phyloP scores from a whole-genome alignment of 2,329 filamentous ascomycete genomes.

The Hansfordia pulvinata region DNA sequence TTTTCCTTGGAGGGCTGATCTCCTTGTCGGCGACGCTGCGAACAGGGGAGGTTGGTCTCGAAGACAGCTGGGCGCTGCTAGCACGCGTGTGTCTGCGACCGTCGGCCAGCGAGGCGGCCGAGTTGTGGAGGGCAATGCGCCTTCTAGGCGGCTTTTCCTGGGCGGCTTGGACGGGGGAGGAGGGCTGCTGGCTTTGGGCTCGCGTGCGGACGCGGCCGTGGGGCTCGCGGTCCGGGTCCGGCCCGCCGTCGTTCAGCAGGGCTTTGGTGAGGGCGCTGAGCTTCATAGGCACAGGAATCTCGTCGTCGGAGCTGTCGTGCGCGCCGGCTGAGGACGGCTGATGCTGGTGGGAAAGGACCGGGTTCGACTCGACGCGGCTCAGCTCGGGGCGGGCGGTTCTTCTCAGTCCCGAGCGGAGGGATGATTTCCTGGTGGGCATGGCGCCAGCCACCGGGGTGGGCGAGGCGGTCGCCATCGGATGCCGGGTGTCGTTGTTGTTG shows the following conservation, averaged over 20 bases:
- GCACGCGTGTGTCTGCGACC: conserved; percentile 32
- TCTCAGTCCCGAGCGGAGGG: conserved; percentile 39
- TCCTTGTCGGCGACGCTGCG: conserved; percentile 27
- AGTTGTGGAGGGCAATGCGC: conserved; percentile 33
- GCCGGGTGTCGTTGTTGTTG: too few relatives aligned
- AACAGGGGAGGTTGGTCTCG: conserved; percentile 27
- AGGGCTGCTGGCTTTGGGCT: conserved; percentile 25
- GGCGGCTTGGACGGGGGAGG: conserved; percentile 21
- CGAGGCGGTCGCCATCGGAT: conserved; percentile 15
- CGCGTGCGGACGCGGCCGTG: conserved; percentile 25
- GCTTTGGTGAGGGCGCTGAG: conserved; percentile 88
- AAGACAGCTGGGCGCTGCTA: conserved; percentile 29
- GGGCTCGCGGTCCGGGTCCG: conserved; percentile 30
- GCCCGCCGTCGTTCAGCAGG: conserved; percentile 52
- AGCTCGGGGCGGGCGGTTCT: conserved; percentile 32
- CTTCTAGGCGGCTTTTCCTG: conserved; percentile 22
- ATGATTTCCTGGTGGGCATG: conserved; percentile 35
- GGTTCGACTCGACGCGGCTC: conserved; percentile 30
- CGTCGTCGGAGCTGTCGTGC: conserved; percentile 91
- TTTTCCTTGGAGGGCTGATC: conserved; percentile 38
- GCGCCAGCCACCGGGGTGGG: conserved; percentile 33
- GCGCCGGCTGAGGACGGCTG: conserved; percentile 31
- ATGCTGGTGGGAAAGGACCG: too few relatives aligned
- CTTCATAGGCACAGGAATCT: conserved; percentile 83
- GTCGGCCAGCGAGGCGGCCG: conserved; percentile 26